Evolutionary conservation across 768 basidiomycete species (phyloP).

Genomic region (Calocera cornea): DNA sequence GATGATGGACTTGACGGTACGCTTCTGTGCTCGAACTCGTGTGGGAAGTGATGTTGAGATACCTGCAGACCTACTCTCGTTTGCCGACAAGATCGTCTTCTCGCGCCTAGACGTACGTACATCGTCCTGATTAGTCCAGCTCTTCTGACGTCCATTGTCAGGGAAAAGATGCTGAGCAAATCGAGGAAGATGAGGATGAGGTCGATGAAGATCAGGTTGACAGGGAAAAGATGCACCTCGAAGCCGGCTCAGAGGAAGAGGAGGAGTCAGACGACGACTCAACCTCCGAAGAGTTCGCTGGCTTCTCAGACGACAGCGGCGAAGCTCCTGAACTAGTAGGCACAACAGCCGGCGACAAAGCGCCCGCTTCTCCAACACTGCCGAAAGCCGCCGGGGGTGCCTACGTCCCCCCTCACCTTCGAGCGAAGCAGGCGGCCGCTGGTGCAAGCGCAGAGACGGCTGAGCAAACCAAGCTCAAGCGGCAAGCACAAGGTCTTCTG

Average conservation of each 20-base stretch:
- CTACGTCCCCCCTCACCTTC: slow-evolving; percentile 75
- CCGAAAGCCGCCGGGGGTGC: slow-evolving; percentile 30
- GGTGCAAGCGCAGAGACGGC: slow-evolving; percentile 29
- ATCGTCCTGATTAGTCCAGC: slow-evolving; percentile 21
- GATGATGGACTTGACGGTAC: slow-evolving; percentile 78
- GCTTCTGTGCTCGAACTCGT: slow-evolving; percentile 6
- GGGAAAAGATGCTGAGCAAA: slow-evolving; percentile 16
- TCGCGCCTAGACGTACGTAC: slow-evolving; percentile 18
- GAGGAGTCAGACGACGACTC: slow-evolving; percentile 11
- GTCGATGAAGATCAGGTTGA: slow-evolving; percentile 14
- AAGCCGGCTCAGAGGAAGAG: neutral
- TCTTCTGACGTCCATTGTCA: slow-evolving; percentile 10
- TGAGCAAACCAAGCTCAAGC: slow-evolving; percentile 42
- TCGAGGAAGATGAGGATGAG: slow-evolving; percentile 20
- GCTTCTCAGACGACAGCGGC: slow-evolving; percentile 15
- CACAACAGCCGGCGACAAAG: slow-evolving; percentile 12
- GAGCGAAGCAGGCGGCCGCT: slow-evolving; percentile 22
- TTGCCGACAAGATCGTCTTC: slow-evolving; percentile 35
- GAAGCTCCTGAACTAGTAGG: slow-evolving; percentile 33
- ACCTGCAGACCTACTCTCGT: slow-evolving; percentile 35
- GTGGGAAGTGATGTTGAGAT: slow-evolving; percentile 12
- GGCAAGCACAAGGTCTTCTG: slow-evolving; percentile 73
- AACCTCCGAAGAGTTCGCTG: slow-evolving; percentile 11
- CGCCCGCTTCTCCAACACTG: slow-evolving; percentile 5
- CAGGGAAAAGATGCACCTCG: slow-evolving; percentile 7